Evolutionary conservation across 2,329 filamentous ascomycete genomes (phyloP), one percentile per base, ranked within the genome.

Genomic region (Aspergillus pseudoviridinutans): DNA sequence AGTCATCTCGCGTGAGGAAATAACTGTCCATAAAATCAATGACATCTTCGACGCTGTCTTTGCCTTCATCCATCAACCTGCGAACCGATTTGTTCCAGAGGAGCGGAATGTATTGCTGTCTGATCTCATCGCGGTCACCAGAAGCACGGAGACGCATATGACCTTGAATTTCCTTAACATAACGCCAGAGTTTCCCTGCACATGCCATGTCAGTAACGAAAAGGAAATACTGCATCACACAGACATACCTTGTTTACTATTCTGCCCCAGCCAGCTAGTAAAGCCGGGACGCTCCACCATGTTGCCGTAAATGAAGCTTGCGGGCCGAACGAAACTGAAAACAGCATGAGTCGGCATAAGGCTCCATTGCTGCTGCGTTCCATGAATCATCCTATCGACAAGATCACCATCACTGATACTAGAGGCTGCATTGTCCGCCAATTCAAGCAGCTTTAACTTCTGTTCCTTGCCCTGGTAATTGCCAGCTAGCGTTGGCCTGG

Each of bases 11-110:
- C 0, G 94, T 97, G 57, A 99, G 80, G 74, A 88, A 99, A 76
- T 99, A 99, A 71, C 88, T 92, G 71, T 99, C 94, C 94, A 99
- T 97, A 54, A 97, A 81, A 54, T 94, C 86, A 68, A 99, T 99
- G 54, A 97, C 88, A 1, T 90, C 87, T 1, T 84, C 82, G 4
- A 97, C 88, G 7, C 84, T 84, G 1, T 95, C 92, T 68, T 91
- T 94, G 66, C 94, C 94, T 57, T 95, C 87, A 0, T 79, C 73
- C 66, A 91, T 84, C 54, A 99, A 79, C 58, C 85, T 83, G 66
- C 89, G 87, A 63, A 96, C 82, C 24, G 93, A 82, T 68, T 88
- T 85, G 49, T 89, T 84, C 91, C 93, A 97, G 1, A 99, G 81
- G 1, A 92, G 79, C 1, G 94, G 94, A 64, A 99, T 77, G 67